phyloP scores from a whole-genome alignment of 768 basidiomycete genomes.

The Coprinopsis sp. region DNA sequence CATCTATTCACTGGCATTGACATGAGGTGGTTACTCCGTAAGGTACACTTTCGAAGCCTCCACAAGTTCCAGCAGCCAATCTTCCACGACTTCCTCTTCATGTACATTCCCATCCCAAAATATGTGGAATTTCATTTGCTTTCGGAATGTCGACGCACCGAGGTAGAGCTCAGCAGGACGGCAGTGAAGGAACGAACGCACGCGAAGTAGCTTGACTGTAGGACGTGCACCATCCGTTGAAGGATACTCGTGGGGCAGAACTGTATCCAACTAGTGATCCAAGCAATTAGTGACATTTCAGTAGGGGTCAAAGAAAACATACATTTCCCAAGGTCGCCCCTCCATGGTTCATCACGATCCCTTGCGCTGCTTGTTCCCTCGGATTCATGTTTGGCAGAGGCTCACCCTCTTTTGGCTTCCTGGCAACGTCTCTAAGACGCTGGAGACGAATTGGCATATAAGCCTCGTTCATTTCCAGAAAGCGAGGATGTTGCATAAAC shows the following conservation, averaged over 20 bases:
- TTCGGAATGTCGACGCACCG: slow-evolving; percentile 30
- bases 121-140: slow-evolving; percentile 30
- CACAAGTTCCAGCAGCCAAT: slow-evolving; percentile 46
- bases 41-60: slow-evolving; percentile 30
- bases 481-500: slow-evolving; percentile 40
- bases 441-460: slow-evolving; percentile 22
- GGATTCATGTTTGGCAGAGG: slow-evolving; percentile 16
- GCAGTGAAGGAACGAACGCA: slow-evolving; percentile 29
- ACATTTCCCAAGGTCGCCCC: slow-evolving; percentile 42
- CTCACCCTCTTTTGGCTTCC: slow-evolving; percentile 6
- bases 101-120: slow-evolving; percentile 46
- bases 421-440: slow-evolving; percentile 14
- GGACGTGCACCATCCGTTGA: slow-evolving; percentile 7
- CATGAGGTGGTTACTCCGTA: no score
- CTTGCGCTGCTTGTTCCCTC: slow-evolving; percentile 23
- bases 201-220: not conserved
- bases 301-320: no score
- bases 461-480: slow-evolving; percentile 35
- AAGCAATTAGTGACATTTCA: no score
- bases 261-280: slow-evolving; percentile 31
- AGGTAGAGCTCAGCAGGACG: slow-evolving; percentile 47
- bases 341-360: slow-evolving; percentile 25
- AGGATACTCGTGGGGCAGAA: slow-evolving; percentile 34
- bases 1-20: no score
- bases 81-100: slow-evolving; percentile 32